Conservation (phyloP, 257 asterid species). For the Primulina huaijiensis region DNA sequence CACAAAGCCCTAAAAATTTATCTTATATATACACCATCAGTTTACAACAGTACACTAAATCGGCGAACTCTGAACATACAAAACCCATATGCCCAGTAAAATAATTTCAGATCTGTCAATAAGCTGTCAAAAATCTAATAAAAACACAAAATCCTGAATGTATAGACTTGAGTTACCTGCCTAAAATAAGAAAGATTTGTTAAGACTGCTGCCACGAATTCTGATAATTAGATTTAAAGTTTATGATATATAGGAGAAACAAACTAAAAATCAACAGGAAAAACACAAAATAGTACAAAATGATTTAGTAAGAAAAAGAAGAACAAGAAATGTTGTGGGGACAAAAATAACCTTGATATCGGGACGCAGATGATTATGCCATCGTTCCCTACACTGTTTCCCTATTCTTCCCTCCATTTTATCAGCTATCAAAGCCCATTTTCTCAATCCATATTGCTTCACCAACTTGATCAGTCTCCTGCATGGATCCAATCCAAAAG, state of each 20-base stretch:
- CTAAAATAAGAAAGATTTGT: background rate
- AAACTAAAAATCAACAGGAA: background rate
- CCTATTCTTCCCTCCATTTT: slow-evolving; percentile 71
- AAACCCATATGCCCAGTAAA: background rate
- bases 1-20: background rate
- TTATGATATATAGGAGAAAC: background rate
- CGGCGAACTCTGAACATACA: background rate
- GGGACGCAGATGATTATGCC: slow-evolving; percentile 80
- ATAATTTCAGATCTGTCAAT: background rate
- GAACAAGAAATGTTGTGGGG: background rate
- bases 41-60: background rate
- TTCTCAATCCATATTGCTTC: slow-evolving; percentile 39
- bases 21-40: background rate
- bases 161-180: background rate
- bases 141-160: background rate
- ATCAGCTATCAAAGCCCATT: slow-evolving; percentile 63
- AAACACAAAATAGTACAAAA: background rate
- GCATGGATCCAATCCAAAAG: slow-evolving; percentile 8
- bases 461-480: slow-evolving; percentile 53
- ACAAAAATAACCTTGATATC: slow-evolving; percentile 50
- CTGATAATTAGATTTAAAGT: background rate
- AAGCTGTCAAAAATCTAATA: background rate
- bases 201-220: background rate
- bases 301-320: background rate
- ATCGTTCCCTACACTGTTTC: slow-evolving; percentile 80